Conservation (phyloP, 139 green algal genomes). For the Yamagishiella unicocca region DNA sequence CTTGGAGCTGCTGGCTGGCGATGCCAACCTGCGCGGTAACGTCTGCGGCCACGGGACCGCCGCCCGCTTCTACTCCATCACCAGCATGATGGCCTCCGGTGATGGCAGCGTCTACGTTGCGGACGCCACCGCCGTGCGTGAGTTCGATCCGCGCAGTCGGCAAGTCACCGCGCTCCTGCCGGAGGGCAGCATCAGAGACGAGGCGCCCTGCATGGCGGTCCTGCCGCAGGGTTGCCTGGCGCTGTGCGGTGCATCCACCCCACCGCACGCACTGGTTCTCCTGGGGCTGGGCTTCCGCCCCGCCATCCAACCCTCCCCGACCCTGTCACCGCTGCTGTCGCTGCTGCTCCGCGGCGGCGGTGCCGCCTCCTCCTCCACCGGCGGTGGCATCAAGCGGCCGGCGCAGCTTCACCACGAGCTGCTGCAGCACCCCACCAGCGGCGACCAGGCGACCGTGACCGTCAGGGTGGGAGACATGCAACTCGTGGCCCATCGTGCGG, state of each 20-base stretch:
- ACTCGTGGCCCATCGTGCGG: background rate
- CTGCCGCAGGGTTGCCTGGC: conserved; percentile 16
- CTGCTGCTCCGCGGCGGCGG: background rate
- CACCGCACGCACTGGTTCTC: background rate
- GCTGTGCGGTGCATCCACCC: background rate
- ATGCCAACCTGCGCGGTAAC: background rate
- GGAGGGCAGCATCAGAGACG: background rate
- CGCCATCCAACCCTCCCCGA: background rate
- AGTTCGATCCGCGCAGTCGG: background rate
- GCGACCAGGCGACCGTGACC: background rate
- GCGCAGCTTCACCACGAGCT: background rate
- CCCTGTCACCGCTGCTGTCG: background rate
- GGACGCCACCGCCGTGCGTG: background rate
- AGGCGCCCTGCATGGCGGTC: background rate
- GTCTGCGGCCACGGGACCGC: background rate
- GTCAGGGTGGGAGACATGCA: background rate
- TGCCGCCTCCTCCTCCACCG: background rate
- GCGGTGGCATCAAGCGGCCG: background rate
- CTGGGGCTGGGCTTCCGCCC: background rate
- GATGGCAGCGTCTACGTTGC: background rate
- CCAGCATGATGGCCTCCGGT: background rate
- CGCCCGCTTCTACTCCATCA: background rate
- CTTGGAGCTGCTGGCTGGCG: background rate
- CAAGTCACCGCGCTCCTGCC: background rate
- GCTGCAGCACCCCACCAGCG: background rate